A percentile compares a stretch with the other conserved stretches of the same genome.
phyloP scores from a whole-genome alignment of 139 green algal genomes.

The Deuterostichococcus epilithicus region DNA sequence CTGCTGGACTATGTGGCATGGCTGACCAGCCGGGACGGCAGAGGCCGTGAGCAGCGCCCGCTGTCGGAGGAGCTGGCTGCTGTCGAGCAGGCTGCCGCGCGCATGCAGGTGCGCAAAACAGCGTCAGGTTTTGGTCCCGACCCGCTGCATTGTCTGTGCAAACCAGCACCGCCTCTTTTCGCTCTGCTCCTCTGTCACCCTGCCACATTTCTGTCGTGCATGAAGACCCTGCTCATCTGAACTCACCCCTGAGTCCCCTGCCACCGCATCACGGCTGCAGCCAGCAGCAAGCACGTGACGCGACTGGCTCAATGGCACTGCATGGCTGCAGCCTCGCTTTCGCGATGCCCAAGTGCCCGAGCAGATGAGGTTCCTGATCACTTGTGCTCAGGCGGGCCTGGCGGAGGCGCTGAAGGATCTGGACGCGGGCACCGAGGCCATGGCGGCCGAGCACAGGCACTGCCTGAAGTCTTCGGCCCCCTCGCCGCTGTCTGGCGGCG shows the following conservation, averaged over 20 bases:
- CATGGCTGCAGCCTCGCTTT: too few species aligned
- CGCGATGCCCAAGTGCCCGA: too few species aligned
- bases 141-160: neutral
- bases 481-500: too few species aligned
- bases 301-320: too few species aligned
- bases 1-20: slow-evolving; percentile 40
- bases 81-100: neutral
- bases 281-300: neutral
- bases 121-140: too few species aligned
- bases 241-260: too few species aligned
- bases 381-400: slow-evolving; percentile 14
- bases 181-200: neutral
- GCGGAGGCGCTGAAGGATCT: slow-evolving; percentile 24
- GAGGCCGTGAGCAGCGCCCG: neutral
- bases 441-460: neutral
- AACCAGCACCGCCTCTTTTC: neutral
- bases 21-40: neutral
- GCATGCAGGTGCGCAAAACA: too few species aligned
- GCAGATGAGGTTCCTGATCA: neutral
- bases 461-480: neutral
- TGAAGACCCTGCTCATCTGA: too few species aligned
- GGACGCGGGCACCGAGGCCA: slow-evolving; percentile 18
- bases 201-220: too few species aligned
- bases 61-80: slow-evolving; percentile 8
- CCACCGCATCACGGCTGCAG: neutral